Evolutionary conservation across 164 flowering plant species (phyloP).

Genomic region (Liriodendron chinense): DNA sequence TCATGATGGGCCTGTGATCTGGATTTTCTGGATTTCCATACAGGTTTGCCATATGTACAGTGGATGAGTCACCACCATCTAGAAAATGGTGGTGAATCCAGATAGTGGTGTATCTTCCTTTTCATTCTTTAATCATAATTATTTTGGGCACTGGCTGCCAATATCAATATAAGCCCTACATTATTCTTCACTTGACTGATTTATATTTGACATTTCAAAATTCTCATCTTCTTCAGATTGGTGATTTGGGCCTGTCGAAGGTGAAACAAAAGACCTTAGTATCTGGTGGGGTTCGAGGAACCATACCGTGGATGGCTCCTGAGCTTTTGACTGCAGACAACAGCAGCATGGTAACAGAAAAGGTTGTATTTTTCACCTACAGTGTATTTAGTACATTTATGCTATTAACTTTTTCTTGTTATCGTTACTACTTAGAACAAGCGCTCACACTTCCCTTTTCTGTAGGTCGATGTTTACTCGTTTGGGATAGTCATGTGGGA

Average conservation of each 20-base stretch:
- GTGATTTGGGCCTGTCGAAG: conserved; percentile 46
- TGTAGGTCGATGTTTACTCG: conserved; percentile 55
- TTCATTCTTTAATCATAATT: too few species aligned
- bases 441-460: neutral
- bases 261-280: conserved; percentile 33
- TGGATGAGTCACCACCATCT: too few species aligned
- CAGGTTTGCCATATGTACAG: too few species aligned
- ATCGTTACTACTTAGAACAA: neutral
- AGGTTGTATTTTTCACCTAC: conserved; percentile 20
- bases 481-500: conserved; percentile 66
- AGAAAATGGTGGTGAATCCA: too few species aligned
- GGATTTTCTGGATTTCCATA: too few species aligned
- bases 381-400: neutral
- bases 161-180: too few species aligned
- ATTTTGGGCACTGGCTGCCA: too few species aligned
- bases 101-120: too few species aligned
- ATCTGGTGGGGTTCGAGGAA: conserved; percentile 42
- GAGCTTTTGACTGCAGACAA: conserved; percentile 24
- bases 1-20: too few species aligned
- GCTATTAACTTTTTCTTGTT: neutral
- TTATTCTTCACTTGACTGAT: too few species aligned
- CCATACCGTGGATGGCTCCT: conserved; percentile 56
- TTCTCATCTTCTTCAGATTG: conserved; percentile 28
- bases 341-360: conserved; percentile 36
- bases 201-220: neutral